phyloP scores from a whole-genome alignment of 768 basidiomycete genomes.

The Pleurotus cornucopiae region DNA sequence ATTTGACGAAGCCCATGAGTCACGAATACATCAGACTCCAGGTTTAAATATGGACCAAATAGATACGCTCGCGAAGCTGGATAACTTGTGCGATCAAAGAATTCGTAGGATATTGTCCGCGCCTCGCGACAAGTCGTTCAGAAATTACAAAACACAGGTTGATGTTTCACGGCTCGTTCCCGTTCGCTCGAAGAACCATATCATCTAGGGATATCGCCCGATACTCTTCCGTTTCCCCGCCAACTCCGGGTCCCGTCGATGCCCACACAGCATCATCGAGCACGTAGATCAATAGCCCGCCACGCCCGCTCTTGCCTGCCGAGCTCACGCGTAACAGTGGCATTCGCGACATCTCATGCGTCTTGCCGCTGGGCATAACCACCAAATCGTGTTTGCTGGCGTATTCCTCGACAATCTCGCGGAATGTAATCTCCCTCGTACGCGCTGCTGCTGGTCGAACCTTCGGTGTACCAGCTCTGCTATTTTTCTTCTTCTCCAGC shows the following conservation, averaged over 20 bases:
- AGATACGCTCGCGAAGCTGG: too few relatives aligned
- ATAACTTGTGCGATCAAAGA: too few relatives aligned
- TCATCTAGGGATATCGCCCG: conserved; percentile 82
- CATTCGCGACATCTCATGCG: conserved; percentile 83
- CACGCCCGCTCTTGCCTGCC: conserved; percentile 49
- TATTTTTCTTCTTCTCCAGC: background rate
- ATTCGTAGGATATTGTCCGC: too few relatives aligned
- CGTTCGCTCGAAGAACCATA: conserved; percentile 69
- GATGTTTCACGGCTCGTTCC: background rate
- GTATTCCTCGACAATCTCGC: conserved; percentile 87
- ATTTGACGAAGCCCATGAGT: too few relatives aligned
- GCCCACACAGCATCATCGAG: conserved; percentile 95
- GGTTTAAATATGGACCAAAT: too few relatives aligned
- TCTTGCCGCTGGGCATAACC: conserved; percentile 83
- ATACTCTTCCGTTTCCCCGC: conserved; percentile 57
- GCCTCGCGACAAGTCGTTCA: too few relatives aligned
- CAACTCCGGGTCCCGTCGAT: conserved; percentile 36
- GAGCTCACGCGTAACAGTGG: conserved; percentile 84
- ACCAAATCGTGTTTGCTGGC: conserved; percentile 83
- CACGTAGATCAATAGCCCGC: conserved; percentile 86
- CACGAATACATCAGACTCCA: too few relatives aligned
- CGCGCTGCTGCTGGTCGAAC: conserved; percentile 40
- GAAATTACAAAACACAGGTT: background rate
- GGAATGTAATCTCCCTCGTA: conserved; percentile 85
- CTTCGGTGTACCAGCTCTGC: conserved; percentile 27